phyloP scores from a whole-genome alignment of 2,329 filamentous ascomycete genomes.

The Bipolaris oryzae region DNA sequence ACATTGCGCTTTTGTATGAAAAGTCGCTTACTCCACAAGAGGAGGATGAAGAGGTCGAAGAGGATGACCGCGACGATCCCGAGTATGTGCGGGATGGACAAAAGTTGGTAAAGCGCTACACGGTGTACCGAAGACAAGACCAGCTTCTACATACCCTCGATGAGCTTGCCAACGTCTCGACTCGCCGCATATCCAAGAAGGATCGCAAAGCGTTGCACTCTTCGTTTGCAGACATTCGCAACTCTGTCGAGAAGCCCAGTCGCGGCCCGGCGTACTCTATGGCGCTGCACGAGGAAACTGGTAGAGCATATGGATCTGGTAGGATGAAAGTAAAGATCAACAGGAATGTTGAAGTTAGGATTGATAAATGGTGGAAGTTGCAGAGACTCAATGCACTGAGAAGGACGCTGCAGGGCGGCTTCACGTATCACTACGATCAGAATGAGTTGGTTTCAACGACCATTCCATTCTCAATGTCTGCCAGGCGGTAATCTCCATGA shows the following conservation, averaged over 20 bases:
- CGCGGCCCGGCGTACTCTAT: constrained; percentile 70
- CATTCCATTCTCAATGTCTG: constrained; percentile 40
- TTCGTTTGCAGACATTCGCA: constrained; percentile 69
- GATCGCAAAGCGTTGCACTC: constrained; percentile 70
- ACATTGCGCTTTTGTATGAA: constrained; percentile 84
- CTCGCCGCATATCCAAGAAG: constrained; percentile 68
- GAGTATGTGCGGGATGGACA: constrained; percentile 35
- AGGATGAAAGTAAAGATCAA: constrained; percentile 65
- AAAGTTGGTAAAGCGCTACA: constrained; percentile 66
- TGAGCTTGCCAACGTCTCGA: constrained; percentile 64
- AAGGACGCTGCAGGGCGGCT: constrained; percentile 60
- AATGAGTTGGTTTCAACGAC: constrained; percentile 44
- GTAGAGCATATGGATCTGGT: constrained; percentile 63
- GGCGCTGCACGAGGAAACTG: constrained; percentile 65
- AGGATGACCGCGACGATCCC: constrained; percentile 56
- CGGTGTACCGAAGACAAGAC: constrained; percentile 68
- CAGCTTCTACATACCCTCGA: constrained; percentile 65
- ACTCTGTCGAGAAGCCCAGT: constrained; percentile 69
- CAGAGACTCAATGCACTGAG: constrained; percentile 66
- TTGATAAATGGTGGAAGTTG: constrained; percentile 78
- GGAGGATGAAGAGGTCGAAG: constrained; percentile 60
- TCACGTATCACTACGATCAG: constrained; percentile 46
- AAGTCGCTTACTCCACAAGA: constrained; percentile 66
- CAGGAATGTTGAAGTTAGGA: constrained; percentile 63
- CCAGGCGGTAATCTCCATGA: constrained; percentile 17